These are phyloP conservation scores for Umbelopsis ramanniana DNA, from an alignment of 192 early-diverging fungal species.

Conservation along the genomic window DNA sequence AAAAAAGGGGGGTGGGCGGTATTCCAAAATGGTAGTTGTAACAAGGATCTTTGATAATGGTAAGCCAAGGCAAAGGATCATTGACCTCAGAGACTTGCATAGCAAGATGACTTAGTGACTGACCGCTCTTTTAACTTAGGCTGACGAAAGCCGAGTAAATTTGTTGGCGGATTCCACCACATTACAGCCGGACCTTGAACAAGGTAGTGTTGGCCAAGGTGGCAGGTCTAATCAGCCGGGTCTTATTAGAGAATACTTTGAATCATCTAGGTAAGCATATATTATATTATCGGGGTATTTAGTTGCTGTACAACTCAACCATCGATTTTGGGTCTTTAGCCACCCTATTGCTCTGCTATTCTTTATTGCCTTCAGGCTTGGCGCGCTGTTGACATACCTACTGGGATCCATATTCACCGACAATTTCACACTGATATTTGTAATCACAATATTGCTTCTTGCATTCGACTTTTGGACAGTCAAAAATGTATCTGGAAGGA, in stretches of 20 bases:
- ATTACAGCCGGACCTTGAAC: slow-evolving; percentile 34
- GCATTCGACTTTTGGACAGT: slow-evolving; percentile 99
- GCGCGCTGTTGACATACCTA: slow-evolving; percentile 85
- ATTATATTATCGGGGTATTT: no score
- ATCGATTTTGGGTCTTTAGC: slow-evolving; percentile 45
- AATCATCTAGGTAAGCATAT: slow-evolving; percentile 38
- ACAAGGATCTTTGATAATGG: neutral
- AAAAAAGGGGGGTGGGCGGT: neutral
- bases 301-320: neutral
- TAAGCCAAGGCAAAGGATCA: slow-evolving; percentile 1
- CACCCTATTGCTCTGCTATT: slow-evolving; percentile 93
- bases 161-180: slow-evolving; percentile 7
- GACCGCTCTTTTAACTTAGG: neutral
- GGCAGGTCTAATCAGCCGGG: slow-evolving; percentile 14
- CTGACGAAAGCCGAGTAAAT: slow-evolving; percentile 31
- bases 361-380: slow-evolving; percentile 84
- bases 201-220: slow-evolving; percentile 6
- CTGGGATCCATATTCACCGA: slow-evolving; percentile 81
- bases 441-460: slow-evolving; percentile 88
- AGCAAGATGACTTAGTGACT: neutral
- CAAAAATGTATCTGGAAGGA: slow-evolving; percentile 96
- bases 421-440: slow-evolving; percentile 90
- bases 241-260: slow-evolving; percentile 37
- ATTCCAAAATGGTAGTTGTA: neutral
- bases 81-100: neutral